phyloP scores from a whole-genome alignment of 306 rosid genomes.

The Dryas drummondii region DNA sequence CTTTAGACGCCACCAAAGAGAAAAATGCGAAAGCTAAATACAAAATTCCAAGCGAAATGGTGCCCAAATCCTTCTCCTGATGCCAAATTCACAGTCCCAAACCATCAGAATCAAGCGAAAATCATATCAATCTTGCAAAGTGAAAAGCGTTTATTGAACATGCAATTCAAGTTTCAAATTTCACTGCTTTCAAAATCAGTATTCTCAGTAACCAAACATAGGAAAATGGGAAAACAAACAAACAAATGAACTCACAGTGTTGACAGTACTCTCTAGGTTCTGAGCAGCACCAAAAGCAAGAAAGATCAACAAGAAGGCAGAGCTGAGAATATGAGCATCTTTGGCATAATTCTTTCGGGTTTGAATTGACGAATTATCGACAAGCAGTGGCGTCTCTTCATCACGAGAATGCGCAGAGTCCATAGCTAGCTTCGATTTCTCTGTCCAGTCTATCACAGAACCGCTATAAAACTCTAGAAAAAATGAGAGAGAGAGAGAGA shows the following conservation, averaged over 20 bases:
- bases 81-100: conserved; percentile 24
- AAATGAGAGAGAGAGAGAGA: no score
- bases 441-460: conserved; percentile 17
- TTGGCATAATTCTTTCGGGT: conserved; percentile 31
- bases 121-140: not conserved
- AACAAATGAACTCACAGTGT: conserved; percentile 52
- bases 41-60: conserved; percentile 80
- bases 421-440: conserved; percentile 36
- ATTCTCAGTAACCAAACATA: not conserved
- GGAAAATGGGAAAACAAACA: not conserved
- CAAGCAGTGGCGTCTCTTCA: conserved; percentile 59
- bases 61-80: conserved; percentile 83
- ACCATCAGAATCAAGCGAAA: not conserved
- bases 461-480: not conserved
- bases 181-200: no score
- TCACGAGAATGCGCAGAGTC: conserved; percentile 37
- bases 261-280: conserved; percentile 78
- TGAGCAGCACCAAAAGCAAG: conserved; percentile 93
- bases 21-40: conserved; percentile 75
- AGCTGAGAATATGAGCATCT: conserved; percentile 70
- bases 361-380: conserved; percentile 21
- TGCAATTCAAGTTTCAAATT: not conserved
- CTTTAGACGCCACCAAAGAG: conserved; percentile 73
- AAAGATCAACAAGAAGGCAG: conserved; percentile 69
- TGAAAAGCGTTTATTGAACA: not conserved